Evolutionary conservation across 116 monocot genomes (phyloP).

Genomic region (Iris pallida): DNA sequence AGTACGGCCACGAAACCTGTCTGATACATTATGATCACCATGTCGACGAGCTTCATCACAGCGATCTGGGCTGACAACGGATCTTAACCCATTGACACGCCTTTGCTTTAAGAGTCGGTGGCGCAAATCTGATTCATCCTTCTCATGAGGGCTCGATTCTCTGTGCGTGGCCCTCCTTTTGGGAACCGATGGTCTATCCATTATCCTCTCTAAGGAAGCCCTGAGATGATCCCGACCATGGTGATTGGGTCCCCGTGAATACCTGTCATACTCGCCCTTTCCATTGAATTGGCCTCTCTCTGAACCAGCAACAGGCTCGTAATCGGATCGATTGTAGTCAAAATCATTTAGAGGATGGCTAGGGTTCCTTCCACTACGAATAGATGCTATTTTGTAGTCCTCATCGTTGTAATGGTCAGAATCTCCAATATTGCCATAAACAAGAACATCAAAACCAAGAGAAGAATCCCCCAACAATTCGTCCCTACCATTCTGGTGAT

Average conservation of each 20-base stretch:
- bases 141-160: slow-evolving; percentile 10
- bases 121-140: slow-evolving; percentile 47
- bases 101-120: slow-evolving; percentile 46
- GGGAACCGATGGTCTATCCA: slow-evolving; percentile 13
- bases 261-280: slow-evolving; percentile 8
- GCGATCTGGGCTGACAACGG: slow-evolving; percentile 23
- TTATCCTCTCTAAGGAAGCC: slow-evolving; percentile 28
- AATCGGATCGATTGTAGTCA: slow-evolving; percentile 16
- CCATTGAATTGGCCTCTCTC: slow-evolving; percentile 28
- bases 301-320: slow-evolving; percentile 7
- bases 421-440: slow-evolving; percentile 19
- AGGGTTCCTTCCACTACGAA: slow-evolving; percentile 14
- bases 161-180: slow-evolving; percentile 23
- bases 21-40: slow-evolving; percentile 15
- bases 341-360: slow-evolving; percentile 21
- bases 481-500: slow-evolving; percentile 30
- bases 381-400: slow-evolving; percentile 13
- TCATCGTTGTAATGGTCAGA: slow-evolving; percentile 20
- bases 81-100: slow-evolving; percentile 27
- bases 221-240: slow-evolving; percentile 18
- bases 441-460: slow-evolving; percentile 39
- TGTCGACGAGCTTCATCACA: slow-evolving; percentile 12
- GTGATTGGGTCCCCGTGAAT: slow-evolving; percentile 8
- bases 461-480: slow-evolving; percentile 38
- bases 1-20: slow-evolving; percentile 7